phyloP scores from a whole-genome alignment of 2,329 filamentous ascomycete genomes.

The Monilinia vaccinii-corymbosi region DNA sequence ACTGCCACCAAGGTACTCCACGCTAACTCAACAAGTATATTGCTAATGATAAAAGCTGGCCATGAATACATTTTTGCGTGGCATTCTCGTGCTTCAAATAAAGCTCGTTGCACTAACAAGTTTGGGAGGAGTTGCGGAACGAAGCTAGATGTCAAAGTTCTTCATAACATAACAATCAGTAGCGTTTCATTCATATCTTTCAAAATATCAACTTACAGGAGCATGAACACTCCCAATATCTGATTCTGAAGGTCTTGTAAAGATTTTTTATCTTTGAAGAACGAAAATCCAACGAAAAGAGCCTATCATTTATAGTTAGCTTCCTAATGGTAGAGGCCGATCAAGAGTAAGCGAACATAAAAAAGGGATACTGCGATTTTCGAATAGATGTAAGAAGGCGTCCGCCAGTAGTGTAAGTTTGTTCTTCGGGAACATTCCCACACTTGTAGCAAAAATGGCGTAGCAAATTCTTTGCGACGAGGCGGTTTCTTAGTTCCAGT shows the following conservation, averaged over 20 bases:
- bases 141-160: slow-evolving; percentile 60
- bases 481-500: slow-evolving; percentile 35
- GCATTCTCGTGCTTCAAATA: slow-evolving; percentile 65
- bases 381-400: slow-evolving; percentile 45
- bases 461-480: slow-evolving; percentile 50
- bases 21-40: slow-evolving; percentile 74
- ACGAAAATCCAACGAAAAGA: slow-evolving; percentile 60
- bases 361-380: slow-evolving; percentile 21
- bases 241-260: slow-evolving; percentile 58
- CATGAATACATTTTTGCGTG: slow-evolving; percentile 74
- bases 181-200: background rate
- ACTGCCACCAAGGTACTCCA: slow-evolving; percentile 68
- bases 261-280: slow-evolving; percentile 50
- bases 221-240: slow-evolving; percentile 70
- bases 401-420: slow-evolving; percentile 57
- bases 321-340: background rate
- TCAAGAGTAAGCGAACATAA: slow-evolving; percentile 33
- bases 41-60: slow-evolving; percentile 56
- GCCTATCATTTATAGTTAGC: slow-evolving; percentile 28
- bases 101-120: slow-evolving; percentile 40
- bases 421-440: slow-evolving; percentile 44
- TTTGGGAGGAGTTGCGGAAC: slow-evolving; percentile 71
- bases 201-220: slow-evolving; percentile 33
- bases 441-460: slow-evolving; percentile 47
- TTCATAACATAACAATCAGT: background rate